Evolutionary conservation across 2,329 filamentous ascomycete genomes (phyloP).

Genomic region (Xylariaceae sp.): DNA sequence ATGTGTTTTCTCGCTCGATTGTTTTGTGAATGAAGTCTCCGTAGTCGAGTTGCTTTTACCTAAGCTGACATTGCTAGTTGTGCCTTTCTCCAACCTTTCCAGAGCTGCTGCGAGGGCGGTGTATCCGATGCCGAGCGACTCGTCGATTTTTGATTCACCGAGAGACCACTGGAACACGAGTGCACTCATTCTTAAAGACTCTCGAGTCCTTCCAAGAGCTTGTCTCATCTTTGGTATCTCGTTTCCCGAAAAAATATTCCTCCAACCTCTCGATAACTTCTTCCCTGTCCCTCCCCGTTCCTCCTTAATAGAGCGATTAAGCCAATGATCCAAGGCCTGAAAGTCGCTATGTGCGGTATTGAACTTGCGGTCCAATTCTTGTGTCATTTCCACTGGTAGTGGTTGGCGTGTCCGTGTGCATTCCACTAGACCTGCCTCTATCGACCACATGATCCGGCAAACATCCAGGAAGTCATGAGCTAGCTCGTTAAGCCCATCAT

Average conservation of each 20-base stretch:
- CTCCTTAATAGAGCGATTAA: slow-evolving; percentile 66
- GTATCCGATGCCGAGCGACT: slow-evolving; percentile 69
- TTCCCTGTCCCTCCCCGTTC: slow-evolving; percentile 67
- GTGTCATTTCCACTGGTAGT: slow-evolving; percentile 65
- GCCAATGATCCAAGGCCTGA: slow-evolving; percentile 67
- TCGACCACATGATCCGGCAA: slow-evolving; percentile 70
- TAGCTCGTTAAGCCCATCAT: slow-evolving; percentile 61
- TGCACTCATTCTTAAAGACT: slow-evolving; percentile 68
- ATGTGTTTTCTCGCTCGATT: background rate
- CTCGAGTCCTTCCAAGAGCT: slow-evolving; percentile 63
- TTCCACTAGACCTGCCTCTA: slow-evolving; percentile 69
- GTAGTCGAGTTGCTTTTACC: slow-evolving; percentile 31
- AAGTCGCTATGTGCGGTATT: slow-evolving; percentile 67
- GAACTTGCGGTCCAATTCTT: slow-evolving; percentile 71
- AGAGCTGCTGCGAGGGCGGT: slow-evolving; percentile 70
- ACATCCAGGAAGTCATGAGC: slow-evolving; percentile 72
- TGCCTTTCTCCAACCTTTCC: slow-evolving; percentile 53
- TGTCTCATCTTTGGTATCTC: slow-evolving; percentile 66
- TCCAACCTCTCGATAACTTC: slow-evolving; percentile 65
- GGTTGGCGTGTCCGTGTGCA: slow-evolving; percentile 56
- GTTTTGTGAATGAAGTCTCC: background rate
- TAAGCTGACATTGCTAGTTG: slow-evolving; percentile 36
- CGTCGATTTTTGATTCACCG: slow-evolving; percentile 63
- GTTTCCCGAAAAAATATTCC: slow-evolving; percentile 67
- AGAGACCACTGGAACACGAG: slow-evolving; percentile 71